Evolutionary conservation across 1,284 basidiomycete species (phyloP).

Genomic region (Lentinula novae-zelandiae): DNA sequence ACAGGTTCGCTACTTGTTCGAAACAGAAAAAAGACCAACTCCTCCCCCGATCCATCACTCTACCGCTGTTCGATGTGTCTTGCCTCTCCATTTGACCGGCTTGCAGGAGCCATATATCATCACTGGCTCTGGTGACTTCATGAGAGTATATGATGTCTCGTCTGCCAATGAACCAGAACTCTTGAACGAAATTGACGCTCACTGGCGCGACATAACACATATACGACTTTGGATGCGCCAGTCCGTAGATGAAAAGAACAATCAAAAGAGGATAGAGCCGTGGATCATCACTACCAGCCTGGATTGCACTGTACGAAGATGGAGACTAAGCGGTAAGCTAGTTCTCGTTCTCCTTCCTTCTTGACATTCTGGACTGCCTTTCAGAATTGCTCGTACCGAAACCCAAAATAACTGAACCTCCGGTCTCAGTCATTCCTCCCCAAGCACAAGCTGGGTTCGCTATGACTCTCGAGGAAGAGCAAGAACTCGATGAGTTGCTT

Average conservation of each 20-base stretch:
- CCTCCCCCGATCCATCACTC: constrained; percentile 61
- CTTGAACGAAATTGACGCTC: constrained; percentile 70
- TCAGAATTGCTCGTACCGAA: constrained; percentile 48
- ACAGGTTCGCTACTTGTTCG: constrained; percentile 46
- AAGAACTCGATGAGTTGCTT: constrained; percentile 79
- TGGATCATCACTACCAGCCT: constrained; percentile 83
- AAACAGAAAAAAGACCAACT: constrained; percentile 28
- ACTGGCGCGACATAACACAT: constrained; percentile 83
- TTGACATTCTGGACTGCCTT: neutral
- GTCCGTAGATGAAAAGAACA: constrained; percentile 34
- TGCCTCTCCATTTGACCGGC: constrained; percentile 62
- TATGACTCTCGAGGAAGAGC: constrained; percentile 74
- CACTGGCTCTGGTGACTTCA: constrained; percentile 78
- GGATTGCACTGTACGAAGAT: constrained; percentile 82
- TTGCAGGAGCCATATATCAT: constrained; percentile 67
- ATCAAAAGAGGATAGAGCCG: constrained; percentile 49
- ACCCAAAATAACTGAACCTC: constrained; percentile 18
- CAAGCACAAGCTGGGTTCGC: constrained; percentile 25
- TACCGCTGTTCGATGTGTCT: constrained; percentile 65
- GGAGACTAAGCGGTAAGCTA: constrained; percentile 67
- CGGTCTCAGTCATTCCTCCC: neutral
- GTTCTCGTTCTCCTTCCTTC: neutral
- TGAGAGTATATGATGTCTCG: constrained; percentile 72
- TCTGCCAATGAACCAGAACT: constrained; percentile 61
- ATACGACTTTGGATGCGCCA: constrained; percentile 68